These are phyloP conservation scores for Penicillium salamii DNA, from an alignment of 495 filamentous ascomycete species.

Conservation along the genomic window DNA sequence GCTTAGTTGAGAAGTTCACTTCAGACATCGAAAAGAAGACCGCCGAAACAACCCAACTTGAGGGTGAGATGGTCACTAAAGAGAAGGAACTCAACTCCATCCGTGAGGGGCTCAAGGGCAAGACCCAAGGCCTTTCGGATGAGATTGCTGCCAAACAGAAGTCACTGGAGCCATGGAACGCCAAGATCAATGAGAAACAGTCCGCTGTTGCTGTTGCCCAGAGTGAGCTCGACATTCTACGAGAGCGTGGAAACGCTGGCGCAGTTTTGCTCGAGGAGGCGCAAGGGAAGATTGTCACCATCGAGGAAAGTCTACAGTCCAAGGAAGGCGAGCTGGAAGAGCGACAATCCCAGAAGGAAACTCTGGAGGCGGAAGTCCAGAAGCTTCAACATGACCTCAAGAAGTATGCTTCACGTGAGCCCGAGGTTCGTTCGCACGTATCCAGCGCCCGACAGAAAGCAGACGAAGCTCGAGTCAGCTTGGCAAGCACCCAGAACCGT, in stretches of 20 bases:
- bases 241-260: constrained; percentile 83
- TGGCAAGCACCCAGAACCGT: constrained; percentile 85
- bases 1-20: constrained; percentile 70
- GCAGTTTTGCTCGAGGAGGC: constrained; percentile 79
- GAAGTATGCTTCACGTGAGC: constrained; percentile 71
- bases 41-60: constrained; percentile 66
- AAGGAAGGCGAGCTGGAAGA: constrained; percentile 77
- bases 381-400: constrained; percentile 69
- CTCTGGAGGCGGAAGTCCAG: constrained; percentile 69
- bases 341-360: constrained; percentile 65
- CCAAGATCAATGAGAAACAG: constrained; percentile 92
- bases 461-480: constrained; percentile 86
- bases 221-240: constrained; percentile 87
- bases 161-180: constrained; percentile 92
- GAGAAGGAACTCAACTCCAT: constrained; percentile 79
- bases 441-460: constrained; percentile 89
- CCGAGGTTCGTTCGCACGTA: constrained; percentile 73
- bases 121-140: constrained; percentile 91
- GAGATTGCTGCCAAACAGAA: constrained; percentile 91
- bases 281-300: constrained; percentile 70
- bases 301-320: constrained; percentile 62
- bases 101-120: constrained; percentile 83
- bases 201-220: constrained; percentile 91
- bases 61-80: constrained; percentile 69
- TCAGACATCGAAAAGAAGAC: constrained; percentile 75